Evolutionary conservation across 768 basidiomycete genomes (phyloP).

Genomic region (Boletus rufocinnamomeus): DNA sequence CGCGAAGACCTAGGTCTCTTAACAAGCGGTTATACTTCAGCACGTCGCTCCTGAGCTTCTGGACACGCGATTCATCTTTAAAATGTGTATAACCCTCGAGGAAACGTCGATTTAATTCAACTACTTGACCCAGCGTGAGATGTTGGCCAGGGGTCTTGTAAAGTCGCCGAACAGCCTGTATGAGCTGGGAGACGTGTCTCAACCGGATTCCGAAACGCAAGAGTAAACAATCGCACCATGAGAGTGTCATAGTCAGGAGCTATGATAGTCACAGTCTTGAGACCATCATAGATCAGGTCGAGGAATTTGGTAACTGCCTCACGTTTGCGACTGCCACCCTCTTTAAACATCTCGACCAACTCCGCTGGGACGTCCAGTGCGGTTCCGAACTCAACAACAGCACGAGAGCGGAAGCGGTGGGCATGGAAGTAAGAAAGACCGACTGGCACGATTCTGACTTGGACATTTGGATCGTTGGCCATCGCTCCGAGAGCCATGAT

Average conservation of each 20-base stretch:
- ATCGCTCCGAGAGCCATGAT: slow-evolving; percentile 99
- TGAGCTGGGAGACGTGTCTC: slow-evolving; percentile 55
- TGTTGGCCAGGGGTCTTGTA: slow-evolving; percentile 96
- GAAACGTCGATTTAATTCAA: slow-evolving; percentile 90
- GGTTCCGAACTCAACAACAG: slow-evolving; percentile 94
- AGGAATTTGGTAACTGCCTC: slow-evolving; percentile 89
- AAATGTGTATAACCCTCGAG: slow-evolving; percentile 92
- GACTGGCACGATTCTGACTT: slow-evolving; percentile 91
- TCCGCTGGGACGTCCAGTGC: slow-evolving; percentile 92
- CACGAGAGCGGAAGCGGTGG: slow-evolving; percentile 90
- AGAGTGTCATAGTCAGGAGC: slow-evolving; percentile 98
- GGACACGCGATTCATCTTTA: slow-evolving; percentile 88
- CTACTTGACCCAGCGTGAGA: slow-evolving; percentile 91
- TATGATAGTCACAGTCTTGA: slow-evolving; percentile 94
- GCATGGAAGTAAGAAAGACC: slow-evolving; percentile 75
- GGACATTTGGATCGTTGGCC: slow-evolving; percentile 82
- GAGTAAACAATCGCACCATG: slow-evolving; percentile 63
- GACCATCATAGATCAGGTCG: slow-evolving; percentile 86
- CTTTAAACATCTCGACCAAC: slow-evolving; percentile 85
- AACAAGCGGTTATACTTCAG: slow-evolving; percentile 88
- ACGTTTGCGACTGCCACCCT: slow-evolving; percentile 84
- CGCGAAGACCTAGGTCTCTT: slow-evolving; percentile 86
- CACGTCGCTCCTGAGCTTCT: slow-evolving; percentile 76
- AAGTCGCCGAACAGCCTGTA: slow-evolving; percentile 91
- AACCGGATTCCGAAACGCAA: slow-evolving; percentile 1